These are phyloP conservation scores for Cercospora citrullina DNA, from an alignment of 2,329 filamentous ascomycete species.

Conservation along the genomic window DNA sequence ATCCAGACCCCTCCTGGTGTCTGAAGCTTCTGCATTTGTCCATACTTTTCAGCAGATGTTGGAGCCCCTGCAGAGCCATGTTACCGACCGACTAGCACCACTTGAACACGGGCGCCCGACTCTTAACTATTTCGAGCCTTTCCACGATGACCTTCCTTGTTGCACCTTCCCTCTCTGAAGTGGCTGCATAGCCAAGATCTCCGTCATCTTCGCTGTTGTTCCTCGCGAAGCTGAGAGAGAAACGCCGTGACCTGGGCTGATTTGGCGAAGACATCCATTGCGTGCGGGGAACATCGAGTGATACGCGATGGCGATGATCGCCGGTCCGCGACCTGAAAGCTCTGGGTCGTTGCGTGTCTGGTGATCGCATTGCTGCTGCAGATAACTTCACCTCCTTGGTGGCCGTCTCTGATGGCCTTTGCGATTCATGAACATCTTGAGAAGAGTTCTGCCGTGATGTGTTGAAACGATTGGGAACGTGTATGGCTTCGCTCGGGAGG, in stretches of 20 bases:
- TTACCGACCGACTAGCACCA: constrained; percentile 68
- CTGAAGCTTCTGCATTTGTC: too few species aligned
- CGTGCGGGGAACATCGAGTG: constrained; percentile 29
- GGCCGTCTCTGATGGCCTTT: background rate
- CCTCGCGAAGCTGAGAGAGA: constrained; percentile 43
- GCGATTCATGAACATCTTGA: constrained; percentile 39
- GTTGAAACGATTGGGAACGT: constrained; percentile 50
- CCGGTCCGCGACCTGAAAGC: constrained; percentile 36
- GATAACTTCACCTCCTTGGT: constrained; percentile 26
- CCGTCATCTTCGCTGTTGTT: constrained; percentile 68
- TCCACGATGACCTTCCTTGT: constrained; percentile 95
- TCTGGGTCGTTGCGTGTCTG: constrained; percentile 25
- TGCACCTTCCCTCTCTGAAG: constrained; percentile 89
- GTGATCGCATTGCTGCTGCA: constrained; percentile 6
- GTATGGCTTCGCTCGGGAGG: constrained; percentile 39
- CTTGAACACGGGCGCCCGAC: constrained; percentile 91
- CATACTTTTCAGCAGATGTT: background rate
- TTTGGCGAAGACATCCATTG: constrained; percentile 34
- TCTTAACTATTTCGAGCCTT: constrained; percentile 91
- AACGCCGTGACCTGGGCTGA: constrained; percentile 39
- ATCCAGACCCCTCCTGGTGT: background rate
- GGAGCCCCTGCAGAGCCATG: background rate
- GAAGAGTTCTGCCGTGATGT: constrained; percentile 49
- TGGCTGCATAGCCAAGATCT: constrained; percentile 90
- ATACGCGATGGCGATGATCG: constrained; percentile 20